Percentiles rank a stretch among this genome's conserved stretches.
Evolutionary conservation across 2,329 filamentous ascomycete species (phyloP).

Genomic region (Fusarium subglutinans): DNA sequence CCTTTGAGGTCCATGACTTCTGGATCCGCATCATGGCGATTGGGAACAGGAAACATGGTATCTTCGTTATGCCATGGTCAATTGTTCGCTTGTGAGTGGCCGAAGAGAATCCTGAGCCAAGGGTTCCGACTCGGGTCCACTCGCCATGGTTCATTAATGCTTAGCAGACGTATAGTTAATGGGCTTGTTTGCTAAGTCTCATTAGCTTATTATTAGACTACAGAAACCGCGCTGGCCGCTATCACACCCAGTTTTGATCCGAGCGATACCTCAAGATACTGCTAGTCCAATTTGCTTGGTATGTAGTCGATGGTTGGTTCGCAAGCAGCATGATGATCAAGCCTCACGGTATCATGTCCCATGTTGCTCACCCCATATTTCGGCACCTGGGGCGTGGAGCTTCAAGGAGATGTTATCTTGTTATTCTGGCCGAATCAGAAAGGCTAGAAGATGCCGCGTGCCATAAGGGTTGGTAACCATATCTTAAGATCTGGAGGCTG

Average conservation of each 20-base stretch:
- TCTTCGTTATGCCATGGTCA: conserved; percentile 17
- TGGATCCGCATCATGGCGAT: background rate
- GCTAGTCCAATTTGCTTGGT: background rate
- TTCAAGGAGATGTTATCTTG: background rate
- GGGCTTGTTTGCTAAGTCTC: background rate
- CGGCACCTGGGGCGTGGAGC: background rate
- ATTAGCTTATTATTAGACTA: background rate
- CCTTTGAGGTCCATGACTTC: background rate
- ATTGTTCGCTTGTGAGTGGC: conserved; percentile 22
- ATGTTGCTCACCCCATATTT: background rate
- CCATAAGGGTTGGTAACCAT: conserved; percentile 4
- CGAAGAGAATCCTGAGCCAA: background rate
- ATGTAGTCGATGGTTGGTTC: background rate
- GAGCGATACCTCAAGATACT: background rate
- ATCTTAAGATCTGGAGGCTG: background rate
- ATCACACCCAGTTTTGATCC: background rate
- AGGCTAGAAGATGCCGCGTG: background rate
- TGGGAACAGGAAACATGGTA: background rate
- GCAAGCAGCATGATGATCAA: background rate
- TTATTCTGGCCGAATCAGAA: conserved; percentile 6
- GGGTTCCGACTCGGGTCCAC: background rate
- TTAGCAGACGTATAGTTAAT: background rate
- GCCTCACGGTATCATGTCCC: background rate
- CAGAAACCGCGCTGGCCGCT: background rate
- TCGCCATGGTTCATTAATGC: background rate